Evolutionary conservation across 768 basidiomycete genomes (phyloP), one percentile per base, ranked within the genome.

Genomic region (Mycena epipterygia): DNA sequence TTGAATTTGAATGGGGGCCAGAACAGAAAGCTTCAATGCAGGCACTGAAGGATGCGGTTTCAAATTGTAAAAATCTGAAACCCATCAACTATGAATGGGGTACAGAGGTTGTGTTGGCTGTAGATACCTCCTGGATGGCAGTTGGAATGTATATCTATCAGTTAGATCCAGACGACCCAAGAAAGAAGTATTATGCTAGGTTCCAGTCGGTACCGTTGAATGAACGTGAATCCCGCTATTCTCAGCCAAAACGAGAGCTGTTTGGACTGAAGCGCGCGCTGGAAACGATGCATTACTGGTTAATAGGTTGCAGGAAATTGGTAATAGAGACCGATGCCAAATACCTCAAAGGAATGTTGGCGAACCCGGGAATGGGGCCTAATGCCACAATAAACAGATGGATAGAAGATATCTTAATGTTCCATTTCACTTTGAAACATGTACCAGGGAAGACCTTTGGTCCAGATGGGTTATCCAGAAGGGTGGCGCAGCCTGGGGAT

Each of bases 201-300:
- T 88, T 86, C 48, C 76, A 81, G 0, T 86, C 82, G 0, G 82
- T 87, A 0, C 70, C 79, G 0, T 74, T 86, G n/a, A 84, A 83
- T 32, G 78, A 79, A 0, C 35, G 78, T 0, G 81, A 85, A 69
- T 57, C 75, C 0, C 21, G 75, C 0, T 84, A 78, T 59, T 83
- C 82, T 0, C 84, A 85, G 55, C 77, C 82, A 0, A 87, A 88
- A 48, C 35, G 80, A 0, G 84, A 87, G 69, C 64, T 86, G 0
- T 86, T 78, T 51, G 81, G 85, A 0, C 35, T 85, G 0, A 81
- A 73, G 23, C 60, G 71, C 14, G 78, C 77, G 0, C 37, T 83
- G 0, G 48, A 73, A 6, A 64, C 35, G 0, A 48, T 72, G 46
- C 53, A 71, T 12, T 71, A 74, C 13, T 76, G 68, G 68, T 25